These are phyloP conservation scores for Aspergillus ellipticus DNA, from an alignment of 495 filamentous ascomycete species.

Conservation along the genomic window DNA sequence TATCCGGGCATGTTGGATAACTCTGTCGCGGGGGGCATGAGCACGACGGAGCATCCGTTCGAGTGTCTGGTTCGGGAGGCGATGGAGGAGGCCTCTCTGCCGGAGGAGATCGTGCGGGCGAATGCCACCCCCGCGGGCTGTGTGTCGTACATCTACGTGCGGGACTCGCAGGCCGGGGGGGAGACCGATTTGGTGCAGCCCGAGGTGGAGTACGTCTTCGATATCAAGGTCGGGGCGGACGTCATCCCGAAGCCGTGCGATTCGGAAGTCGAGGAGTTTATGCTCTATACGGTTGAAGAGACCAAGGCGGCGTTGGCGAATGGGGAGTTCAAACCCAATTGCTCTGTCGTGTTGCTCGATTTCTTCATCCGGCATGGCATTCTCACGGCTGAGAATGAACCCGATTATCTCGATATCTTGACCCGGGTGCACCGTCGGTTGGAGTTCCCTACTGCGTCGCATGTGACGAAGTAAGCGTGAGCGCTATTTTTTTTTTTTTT, in stretches of 20 bases:
- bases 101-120: slow-evolving; percentile 62
- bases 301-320: slow-evolving; percentile 64
- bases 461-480: slow-evolving; percentile 19
- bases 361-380: slow-evolving; percentile 89
- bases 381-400: slow-evolving; percentile 76
- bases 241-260: slow-evolving; percentile 73
- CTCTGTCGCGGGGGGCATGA: slow-evolving; percentile 86
- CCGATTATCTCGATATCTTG: slow-evolving; percentile 73
- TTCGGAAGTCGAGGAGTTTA: slow-evolving; percentile 84
- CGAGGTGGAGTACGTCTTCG: slow-evolving; percentile 88
- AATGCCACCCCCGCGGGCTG: slow-evolving; percentile 58
- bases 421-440: slow-evolving; percentile 73
- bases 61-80: slow-evolving; percentile 83
- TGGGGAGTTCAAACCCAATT: slow-evolving; percentile 92
- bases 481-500: no score
- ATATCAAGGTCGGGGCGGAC: slow-evolving; percentile 69
- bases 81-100: slow-evolving; percentile 84
- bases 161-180: slow-evolving; percentile 73
- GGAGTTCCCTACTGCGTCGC: slow-evolving; percentile 67
- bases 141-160: slow-evolving; percentile 81
- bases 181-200: slow-evolving; percentile 87
- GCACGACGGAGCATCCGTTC: slow-evolving; percentile 68
- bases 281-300: slow-evolving; percentile 68
- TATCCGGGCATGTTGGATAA: slow-evolving; percentile 91
- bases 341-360: slow-evolving; percentile 75